Conservation (phyloP, 805 yeast species). For the Kuraishia floccosa region DNA sequence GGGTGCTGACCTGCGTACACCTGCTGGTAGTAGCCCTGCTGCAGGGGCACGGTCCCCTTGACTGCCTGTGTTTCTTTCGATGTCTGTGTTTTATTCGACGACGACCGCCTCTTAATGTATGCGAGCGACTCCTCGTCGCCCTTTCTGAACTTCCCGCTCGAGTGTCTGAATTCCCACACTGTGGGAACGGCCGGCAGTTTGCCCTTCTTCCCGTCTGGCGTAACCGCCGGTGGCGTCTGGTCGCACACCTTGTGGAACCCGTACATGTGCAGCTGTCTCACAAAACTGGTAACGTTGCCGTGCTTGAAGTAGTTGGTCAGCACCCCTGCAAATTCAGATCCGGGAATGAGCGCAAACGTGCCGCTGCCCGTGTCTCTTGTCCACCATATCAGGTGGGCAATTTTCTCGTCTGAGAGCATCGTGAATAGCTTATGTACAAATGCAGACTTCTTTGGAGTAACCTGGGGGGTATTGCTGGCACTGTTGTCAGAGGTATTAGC, state of each 20-base stretch:
- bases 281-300: constrained; percentile 88
- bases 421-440: constrained; percentile 55
- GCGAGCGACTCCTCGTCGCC: constrained; percentile 32
- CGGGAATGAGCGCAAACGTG: constrained; percentile 56
- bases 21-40: constrained; percentile 1
- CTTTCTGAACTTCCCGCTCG: constrained; percentile 35
- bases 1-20: not conserved
- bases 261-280: constrained; percentile 91
- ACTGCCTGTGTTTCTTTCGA: constrained; percentile 1
- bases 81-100: constrained; percentile 15
- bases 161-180: constrained; percentile 48
- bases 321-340: constrained; percentile 47
- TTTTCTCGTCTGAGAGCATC: constrained; percentile 46
- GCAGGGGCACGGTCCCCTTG: not conserved
- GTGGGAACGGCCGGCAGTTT: constrained; percentile 1
- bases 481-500: too few relatives aligned
- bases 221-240: constrained; percentile 16
- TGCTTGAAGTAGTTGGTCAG: constrained; percentile 80
- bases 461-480: not conserved
- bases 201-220: too few relatives aligned
- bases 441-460: constrained; percentile 38
- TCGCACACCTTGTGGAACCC: constrained; percentile 80
- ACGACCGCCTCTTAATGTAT: constrained; percentile 36
- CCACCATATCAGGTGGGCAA: constrained; percentile 56
- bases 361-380: constrained; percentile 29